These are phyloP conservation scores for Cutaneotrichosporon cutaneum DNA, from an alignment of 1,284 basidiomycete species.

Conservation along the genomic window DNA sequence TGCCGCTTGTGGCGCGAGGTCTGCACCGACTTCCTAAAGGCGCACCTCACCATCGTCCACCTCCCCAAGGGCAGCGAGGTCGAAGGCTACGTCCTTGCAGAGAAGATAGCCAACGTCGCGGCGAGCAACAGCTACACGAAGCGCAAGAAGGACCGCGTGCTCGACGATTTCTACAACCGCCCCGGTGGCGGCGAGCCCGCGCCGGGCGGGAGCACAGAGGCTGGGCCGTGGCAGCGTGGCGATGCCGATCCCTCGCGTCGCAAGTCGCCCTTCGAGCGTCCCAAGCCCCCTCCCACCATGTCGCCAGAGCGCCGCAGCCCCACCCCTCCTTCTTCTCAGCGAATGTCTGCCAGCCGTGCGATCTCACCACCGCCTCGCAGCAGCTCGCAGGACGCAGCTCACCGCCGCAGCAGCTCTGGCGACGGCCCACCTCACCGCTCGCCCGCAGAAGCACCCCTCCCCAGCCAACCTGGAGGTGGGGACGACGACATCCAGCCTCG, in stretches of 20 bases:
- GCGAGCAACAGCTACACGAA: slow-evolving; percentile 48
- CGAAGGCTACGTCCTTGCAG: slow-evolving; percentile 47
- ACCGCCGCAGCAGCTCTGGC: neutral
- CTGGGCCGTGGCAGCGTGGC: slow-evolving; percentile 49
- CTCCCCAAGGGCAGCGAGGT: slow-evolving; percentile 43
- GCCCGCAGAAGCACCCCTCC: neutral
- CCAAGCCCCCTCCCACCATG: slow-evolving; percentile 23
- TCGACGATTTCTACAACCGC: slow-evolving; percentile 38
- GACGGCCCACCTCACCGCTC: neutral
- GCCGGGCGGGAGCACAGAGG: slow-evolving; percentile 36
- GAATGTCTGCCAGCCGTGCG: neutral
- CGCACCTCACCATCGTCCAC: slow-evolving; percentile 49
- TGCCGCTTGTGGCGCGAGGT: slow-evolving; percentile 45
- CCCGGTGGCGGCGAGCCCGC: slow-evolving; percentile 41
- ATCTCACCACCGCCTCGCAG: slow-evolving; percentile 4
- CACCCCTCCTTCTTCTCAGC: neutral
- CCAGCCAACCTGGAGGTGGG: slow-evolving; percentile 8
- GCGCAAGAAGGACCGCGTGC: slow-evolving; percentile 39
- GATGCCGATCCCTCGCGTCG: slow-evolving; percentile 44
- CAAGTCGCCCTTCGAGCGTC: slow-evolving; percentile 40
- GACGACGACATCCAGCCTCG: slow-evolving; percentile 27
- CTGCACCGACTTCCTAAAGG: slow-evolving; percentile 42
- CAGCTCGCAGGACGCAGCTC: neutral
- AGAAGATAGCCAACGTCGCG: slow-evolving; percentile 49
- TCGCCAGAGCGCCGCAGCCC: neutral